Evolutionary conservation across 495 filamentous ascomycete species (phyloP), one percentile per base, ranked within the genome.

Genomic region (Chaetomidium leptoderma): DNA sequence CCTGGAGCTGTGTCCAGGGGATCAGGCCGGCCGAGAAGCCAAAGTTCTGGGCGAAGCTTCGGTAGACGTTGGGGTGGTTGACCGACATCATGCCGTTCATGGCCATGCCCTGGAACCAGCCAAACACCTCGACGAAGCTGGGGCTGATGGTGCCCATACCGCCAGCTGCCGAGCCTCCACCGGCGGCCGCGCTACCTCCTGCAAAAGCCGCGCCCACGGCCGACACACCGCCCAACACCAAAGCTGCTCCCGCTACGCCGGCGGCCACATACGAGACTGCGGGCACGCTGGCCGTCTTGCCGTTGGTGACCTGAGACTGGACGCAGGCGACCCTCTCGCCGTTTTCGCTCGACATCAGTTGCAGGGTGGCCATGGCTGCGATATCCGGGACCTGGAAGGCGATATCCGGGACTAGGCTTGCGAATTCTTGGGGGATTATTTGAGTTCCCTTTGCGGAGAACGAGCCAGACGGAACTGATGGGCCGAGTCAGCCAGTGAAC

Each of bases 41-140:
- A 72, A 98, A 98, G 70, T 97, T 98, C 73, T 86, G 87, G 39
- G 88, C 71, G 70, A 95, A 98, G 66, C 85, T 91, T 56, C 83
- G 79, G 72, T 97, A 97, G 26, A 97, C 83, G 27, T 82, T 70
- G 6, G 93, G 93, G 65, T 95, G 91, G 62, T 85, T 82, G 63
- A 91, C 91, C 60, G 87, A 92, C 68, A 97, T 72, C 93, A 97
- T 97, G 53, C 93, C 93, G 68, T 92, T 96, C 76, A 91, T 87
- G 19, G 93, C 92, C 72, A 98, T 85, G 29, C 85, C 85, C 74
- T 97, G 93, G 72, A 97, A 96, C 82, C 87, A 92, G 46, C 85
- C 84, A 68, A 97, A 83, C 51, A 96, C 85, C 65, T 96, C 90
- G 45, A 77, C 81, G 71, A 97, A 96, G 45, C 84, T 88, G 9